These are phyloP conservation scores for Macrotyloma uniflorum DNA, from an alignment of 306 rosid genomes.

Conservation along the genomic window DNA sequence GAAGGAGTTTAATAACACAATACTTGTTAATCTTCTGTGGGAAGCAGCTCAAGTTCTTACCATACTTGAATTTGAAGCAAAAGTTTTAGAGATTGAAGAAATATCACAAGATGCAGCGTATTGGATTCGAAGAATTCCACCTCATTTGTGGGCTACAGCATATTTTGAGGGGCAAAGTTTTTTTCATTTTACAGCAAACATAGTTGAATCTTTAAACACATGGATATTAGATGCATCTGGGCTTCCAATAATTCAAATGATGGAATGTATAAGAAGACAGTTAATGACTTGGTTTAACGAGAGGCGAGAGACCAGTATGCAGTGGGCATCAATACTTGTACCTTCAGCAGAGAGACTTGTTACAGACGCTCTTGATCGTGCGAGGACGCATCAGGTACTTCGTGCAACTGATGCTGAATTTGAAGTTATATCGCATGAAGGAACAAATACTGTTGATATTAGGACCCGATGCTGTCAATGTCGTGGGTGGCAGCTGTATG, in stretches of 20 bases:
- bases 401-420: slow-evolving; percentile 92
- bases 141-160: slow-evolving; percentile 87
- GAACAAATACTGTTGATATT: slow-evolving; percentile 74
- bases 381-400: slow-evolving; percentile 82
- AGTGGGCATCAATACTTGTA: slow-evolving; percentile 88
- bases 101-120: slow-evolving; percentile 84
- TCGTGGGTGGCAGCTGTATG: slow-evolving; percentile 89
- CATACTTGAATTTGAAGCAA: slow-evolving; percentile 73
- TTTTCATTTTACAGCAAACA: slow-evolving; percentile 79
- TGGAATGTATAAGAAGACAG: slow-evolving; percentile 91
- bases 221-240: slow-evolving; percentile 90
- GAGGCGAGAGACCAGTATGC: slow-evolving; percentile 87
- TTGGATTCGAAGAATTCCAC: slow-evolving; percentile 79
- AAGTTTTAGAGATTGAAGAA: slow-evolving; percentile 72
- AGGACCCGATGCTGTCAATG: slow-evolving; percentile 79
- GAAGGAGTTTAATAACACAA: slow-evolving; percentile 79
- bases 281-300: slow-evolving; percentile 92
- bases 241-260: slow-evolving; percentile 86
- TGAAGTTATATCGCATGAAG: slow-evolving; percentile 84
- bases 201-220: slow-evolving; percentile 66
- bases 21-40: slow-evolving; percentile 79
- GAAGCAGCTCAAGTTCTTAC: slow-evolving; percentile 86
- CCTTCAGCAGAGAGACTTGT: slow-evolving; percentile 81
- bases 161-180: slow-evolving; percentile 86
- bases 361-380: slow-evolving; percentile 81